phyloP scores from a whole-genome alignment of 2,329 filamentous ascomycete species.

The Lojkania enalia region DNA sequence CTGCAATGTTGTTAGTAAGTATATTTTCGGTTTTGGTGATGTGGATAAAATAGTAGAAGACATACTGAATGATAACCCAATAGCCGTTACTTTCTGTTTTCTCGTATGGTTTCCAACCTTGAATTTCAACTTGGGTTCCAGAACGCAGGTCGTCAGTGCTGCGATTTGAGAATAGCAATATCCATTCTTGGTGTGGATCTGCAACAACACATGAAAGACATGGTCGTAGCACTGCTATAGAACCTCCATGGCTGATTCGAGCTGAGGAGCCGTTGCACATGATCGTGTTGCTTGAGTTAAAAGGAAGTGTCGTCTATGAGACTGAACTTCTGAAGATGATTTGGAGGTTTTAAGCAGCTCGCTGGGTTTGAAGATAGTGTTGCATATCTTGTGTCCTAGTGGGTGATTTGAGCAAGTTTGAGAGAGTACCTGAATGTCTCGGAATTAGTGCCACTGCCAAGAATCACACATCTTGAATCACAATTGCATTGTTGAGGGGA shows the following conservation, averaged over 20 bases:
- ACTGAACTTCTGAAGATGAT: too few species aligned
- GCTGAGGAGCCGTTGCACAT: constrained; percentile 39
- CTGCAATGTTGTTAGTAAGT: constrained; percentile 14
- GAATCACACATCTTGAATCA: too few species aligned
- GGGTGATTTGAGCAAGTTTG: constrained; percentile 44
- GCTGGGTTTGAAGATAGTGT: background rate
- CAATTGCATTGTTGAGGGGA: too few species aligned
- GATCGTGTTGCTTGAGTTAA: too few species aligned
- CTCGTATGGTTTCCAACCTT: constrained; percentile 20
- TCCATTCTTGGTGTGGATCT: constrained; percentile 24
- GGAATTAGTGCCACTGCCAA: too few species aligned
- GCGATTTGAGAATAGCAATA: constrained; percentile 34
- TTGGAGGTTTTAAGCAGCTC: too few species aligned
- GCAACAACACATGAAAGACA: constrained; percentile 10
- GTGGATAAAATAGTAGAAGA: background rate
- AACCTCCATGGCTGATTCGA: constrained; percentile 39
- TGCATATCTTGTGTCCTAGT: constrained; percentile 18
- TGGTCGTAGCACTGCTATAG: constrained; percentile 38
- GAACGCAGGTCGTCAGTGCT: constrained; percentile 5
- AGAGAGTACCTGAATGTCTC: constrained; percentile 38
- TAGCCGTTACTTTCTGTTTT: constrained; percentile 11
- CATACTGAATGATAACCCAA: constrained; percentile 41
- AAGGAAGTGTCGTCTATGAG: constrained; percentile 1
- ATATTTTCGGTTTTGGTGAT: background rate
- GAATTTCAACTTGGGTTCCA: constrained; percentile 34